Conservation (phyloP, 2,329 filamentous ascomycete genomes). For the Diplodia scrobiculata region DNA sequence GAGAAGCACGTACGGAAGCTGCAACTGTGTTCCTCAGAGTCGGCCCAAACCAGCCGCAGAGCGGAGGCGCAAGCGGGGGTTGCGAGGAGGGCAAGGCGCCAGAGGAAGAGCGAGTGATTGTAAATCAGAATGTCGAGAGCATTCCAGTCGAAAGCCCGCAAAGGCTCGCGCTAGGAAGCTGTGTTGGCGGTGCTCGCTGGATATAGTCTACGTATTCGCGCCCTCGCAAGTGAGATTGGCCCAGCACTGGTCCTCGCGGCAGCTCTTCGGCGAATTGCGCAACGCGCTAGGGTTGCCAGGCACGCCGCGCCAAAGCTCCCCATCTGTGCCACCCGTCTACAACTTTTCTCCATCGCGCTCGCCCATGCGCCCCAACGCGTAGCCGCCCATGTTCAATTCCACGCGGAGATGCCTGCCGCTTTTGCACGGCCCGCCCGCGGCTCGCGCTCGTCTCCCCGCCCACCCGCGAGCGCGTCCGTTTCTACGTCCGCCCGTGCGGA, state of each 20-base stretch:
- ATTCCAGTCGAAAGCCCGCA: slow-evolving; percentile 20
- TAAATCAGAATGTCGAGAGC: neutral
- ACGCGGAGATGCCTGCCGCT: neutral
- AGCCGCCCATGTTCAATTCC: slow-evolving; percentile 12
- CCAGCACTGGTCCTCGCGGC: too few species aligned
- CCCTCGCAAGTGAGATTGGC: slow-evolving; percentile 17
- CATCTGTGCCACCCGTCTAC: neutral
- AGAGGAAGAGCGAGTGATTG: neutral
- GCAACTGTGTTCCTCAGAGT: slow-evolving; percentile 2
- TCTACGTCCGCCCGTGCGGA: neutral
- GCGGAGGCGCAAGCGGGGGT: slow-evolving; percentile 1
- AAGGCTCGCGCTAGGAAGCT: slow-evolving; percentile 15
- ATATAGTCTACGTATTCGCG: slow-evolving; percentile 20
- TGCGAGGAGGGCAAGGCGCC: neutral
- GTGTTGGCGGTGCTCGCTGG: slow-evolving; percentile 15
- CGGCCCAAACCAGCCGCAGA: slow-evolving; percentile 12
- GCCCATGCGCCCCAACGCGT: slow-evolving; percentile 1
- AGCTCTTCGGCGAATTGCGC: slow-evolving; percentile 2
- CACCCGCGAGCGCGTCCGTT: neutral
- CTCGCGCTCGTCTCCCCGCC: neutral
- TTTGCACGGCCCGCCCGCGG: neutral
- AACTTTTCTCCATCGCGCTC: slow-evolving; percentile 1
- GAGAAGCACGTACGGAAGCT: slow-evolving; percentile 16
- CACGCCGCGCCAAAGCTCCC: neutral
- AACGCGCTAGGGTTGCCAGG: neutral